phyloP scores from a whole-genome alignment of 2,329 filamentous ascomycete genomes.

The Magnaporthales sp. region DNA sequence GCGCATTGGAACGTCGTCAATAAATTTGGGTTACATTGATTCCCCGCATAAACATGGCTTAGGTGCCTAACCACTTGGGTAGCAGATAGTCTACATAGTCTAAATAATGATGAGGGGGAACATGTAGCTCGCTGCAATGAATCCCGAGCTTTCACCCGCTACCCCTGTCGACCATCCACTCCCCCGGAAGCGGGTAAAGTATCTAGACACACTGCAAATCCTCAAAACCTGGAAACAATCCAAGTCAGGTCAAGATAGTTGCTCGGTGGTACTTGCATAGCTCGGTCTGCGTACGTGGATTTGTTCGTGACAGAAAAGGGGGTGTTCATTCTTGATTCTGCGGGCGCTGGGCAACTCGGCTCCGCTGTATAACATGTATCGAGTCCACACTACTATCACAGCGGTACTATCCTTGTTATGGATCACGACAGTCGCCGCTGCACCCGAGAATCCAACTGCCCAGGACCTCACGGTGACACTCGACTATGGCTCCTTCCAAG shows the following conservation, averaged over 20 bases:
- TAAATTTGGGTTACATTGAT: background rate
- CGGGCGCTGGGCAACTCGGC: background rate
- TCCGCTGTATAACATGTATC: background rate
- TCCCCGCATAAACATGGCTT: background rate
- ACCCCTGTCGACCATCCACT: background rate
- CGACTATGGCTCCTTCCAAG: constrained; percentile 43
- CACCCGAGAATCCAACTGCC: background rate
- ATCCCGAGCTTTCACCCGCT: background rate
- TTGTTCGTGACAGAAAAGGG: background rate
- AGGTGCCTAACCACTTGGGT: too few relatives aligned
- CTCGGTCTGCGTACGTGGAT: background rate
- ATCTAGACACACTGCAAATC: background rate
- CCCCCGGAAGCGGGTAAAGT: background rate
- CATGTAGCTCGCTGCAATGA: background rate
- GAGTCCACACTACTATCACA: background rate
- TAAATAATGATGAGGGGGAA: background rate
- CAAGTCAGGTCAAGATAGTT: background rate
- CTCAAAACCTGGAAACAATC: background rate
- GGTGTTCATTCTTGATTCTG: background rate
- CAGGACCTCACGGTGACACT: constrained; percentile 28
- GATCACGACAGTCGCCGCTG: background rate
- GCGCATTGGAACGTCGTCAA: background rate
- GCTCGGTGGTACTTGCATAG: background rate
- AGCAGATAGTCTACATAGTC: background rate
- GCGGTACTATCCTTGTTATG: background rate